phyloP scores from a whole-genome alignment of 805 yeast species.

The Hanseniaspora taiwanica region DNA sequence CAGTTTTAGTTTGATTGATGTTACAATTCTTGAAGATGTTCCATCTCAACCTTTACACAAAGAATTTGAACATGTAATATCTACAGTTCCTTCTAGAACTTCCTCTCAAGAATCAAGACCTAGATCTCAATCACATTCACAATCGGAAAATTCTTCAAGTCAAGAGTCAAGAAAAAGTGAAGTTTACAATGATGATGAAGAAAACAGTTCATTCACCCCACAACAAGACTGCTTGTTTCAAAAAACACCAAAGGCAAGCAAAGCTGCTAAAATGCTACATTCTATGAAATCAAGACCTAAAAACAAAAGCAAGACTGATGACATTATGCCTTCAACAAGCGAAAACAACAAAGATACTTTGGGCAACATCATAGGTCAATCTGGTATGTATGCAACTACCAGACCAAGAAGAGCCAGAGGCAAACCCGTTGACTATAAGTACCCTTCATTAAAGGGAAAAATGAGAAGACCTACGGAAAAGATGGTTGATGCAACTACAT shows the following conservation, averaged over 20 bases:
- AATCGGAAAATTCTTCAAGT: background rate
- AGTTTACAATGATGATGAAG: background rate
- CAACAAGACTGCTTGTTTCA: no score
- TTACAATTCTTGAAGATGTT: background rate
- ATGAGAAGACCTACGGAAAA: constrained; percentile 53
- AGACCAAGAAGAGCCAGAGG: constrained; percentile 38
- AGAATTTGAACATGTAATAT: background rate
- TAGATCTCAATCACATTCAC: background rate
- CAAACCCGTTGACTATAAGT: constrained; percentile 48
- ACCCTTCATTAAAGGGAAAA: constrained; percentile 54
- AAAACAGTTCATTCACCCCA: no score
- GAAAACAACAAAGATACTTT: constrained; percentile 8
- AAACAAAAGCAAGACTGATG: constrained; percentile 23
- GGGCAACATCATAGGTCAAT: constrained; percentile 9
- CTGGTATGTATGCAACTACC: constrained; percentile 10
- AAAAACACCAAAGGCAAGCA: background rate
- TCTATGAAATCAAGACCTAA: constrained; percentile 22
- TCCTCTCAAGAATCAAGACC: background rate
- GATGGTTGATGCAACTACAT: constrained; percentile 47
- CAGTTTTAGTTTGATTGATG: background rate
- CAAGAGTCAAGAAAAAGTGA: background rate
- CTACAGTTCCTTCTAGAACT: background rate
- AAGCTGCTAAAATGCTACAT: constrained; percentile 16
- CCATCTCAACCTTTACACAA: background rate
- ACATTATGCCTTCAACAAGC: constrained; percentile 24